Evolutionary conservation across 2,329 filamentous ascomycete species (phyloP), one percentile per base, ranked within the genome.

Genomic region (Alternaria consortialis): DNA sequence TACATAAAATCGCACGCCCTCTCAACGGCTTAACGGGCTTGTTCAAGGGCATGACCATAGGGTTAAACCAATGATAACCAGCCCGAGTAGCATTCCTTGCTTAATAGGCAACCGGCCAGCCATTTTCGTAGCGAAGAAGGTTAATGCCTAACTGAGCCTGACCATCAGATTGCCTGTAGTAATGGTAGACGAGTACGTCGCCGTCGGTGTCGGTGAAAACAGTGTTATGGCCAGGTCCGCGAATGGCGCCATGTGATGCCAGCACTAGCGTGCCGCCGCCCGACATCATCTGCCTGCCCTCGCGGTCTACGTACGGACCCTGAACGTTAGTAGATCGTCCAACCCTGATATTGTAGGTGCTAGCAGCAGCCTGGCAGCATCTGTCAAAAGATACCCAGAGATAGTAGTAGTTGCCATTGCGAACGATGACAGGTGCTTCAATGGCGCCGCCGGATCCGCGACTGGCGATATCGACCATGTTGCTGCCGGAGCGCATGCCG

Each of bases 131-230:
- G 5, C 43, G 43, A 11, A 46, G 23, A 11, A 46, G 43, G 43
- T 46, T 46, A 7, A 46, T 46, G 7, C 43, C 43, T 13, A 46
- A 29, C 23, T 25, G 23, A 13, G 43, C 43, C 13, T 17, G 7
- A 3, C 43, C 43, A 46, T 46, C 43, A n/a, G 37, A 40, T 17
- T 46, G 23, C 43, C 27, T 46, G 5, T 46, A 46, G 9, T 46
- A 46, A 25, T 46, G 43, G 43, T 46, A 46, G 27, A 46, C 43
- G 29, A 46, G 43, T 12, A 46, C 43, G n/a, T 46, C 43, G 13
- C 25, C 43, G n/a, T 46, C 43, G 13, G 7, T 46, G n/a, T 46
- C 43, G 7, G 8, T 46, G 43, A 46, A 46, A 12, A 46, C 43
- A n/a, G 43, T 31, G 27, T 46, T 46, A 23, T 46, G 43, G n/a